These are phyloP conservation scores for Ustilago loliicola DNA, from an alignment of 1,284 basidiomycete species.

Conservation along the genomic window DNA sequence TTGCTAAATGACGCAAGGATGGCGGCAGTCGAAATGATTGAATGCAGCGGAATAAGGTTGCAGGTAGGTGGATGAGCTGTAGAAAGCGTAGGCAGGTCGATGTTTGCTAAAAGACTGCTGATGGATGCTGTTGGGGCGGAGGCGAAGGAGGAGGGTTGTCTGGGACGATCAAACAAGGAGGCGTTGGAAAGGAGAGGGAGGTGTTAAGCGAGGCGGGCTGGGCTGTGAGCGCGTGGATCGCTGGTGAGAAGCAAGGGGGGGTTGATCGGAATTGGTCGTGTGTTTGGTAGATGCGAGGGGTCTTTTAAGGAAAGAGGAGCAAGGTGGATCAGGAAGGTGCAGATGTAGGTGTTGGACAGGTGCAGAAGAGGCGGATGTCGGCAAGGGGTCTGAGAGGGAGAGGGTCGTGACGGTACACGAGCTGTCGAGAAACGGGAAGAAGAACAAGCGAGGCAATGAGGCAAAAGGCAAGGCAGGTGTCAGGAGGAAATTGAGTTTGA, in stretches of 20 bases:
- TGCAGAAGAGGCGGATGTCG: slow-evolving; percentile 37
- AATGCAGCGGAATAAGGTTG: slow-evolving; percentile 43
- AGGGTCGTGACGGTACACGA: slow-evolving; percentile 7
- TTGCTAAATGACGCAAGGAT: slow-evolving; percentile 20
- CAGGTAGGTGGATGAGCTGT: slow-evolving; percentile 3
- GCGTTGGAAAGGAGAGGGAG: slow-evolving; percentile 12
- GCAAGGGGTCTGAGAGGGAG: slow-evolving; percentile 29
- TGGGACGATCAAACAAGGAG: slow-evolving; percentile 33
- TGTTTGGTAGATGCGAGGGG: slow-evolving; percentile 53
- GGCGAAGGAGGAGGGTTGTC: not conserved
- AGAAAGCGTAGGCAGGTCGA: not conserved
- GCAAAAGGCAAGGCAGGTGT: slow-evolving; percentile 19
- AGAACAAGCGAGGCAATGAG: slow-evolving; percentile 7
- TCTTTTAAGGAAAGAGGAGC: slow-evolving; percentile 41
- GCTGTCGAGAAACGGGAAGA: slow-evolving; percentile 9
- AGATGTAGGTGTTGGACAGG: slow-evolving; percentile 35
- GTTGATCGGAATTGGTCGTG: slow-evolving; percentile 43
- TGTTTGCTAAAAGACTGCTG: not conserved
- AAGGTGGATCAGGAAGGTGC: slow-evolving; percentile 11
- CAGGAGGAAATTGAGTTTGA: slow-evolving; percentile 20
- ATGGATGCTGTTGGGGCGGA: not conserved
- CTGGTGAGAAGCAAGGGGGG: slow-evolving; percentile 41
- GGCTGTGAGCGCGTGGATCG: slow-evolving; percentile 38
- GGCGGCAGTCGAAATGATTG: slow-evolving; percentile 21
- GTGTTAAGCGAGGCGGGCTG: slow-evolving; percentile 36